Evolutionary conservation across 1,284 basidiomycete genomes (phyloP), one percentile per base, ranked within the genome.

Genomic region (Neonothopanus nambi): DNA sequence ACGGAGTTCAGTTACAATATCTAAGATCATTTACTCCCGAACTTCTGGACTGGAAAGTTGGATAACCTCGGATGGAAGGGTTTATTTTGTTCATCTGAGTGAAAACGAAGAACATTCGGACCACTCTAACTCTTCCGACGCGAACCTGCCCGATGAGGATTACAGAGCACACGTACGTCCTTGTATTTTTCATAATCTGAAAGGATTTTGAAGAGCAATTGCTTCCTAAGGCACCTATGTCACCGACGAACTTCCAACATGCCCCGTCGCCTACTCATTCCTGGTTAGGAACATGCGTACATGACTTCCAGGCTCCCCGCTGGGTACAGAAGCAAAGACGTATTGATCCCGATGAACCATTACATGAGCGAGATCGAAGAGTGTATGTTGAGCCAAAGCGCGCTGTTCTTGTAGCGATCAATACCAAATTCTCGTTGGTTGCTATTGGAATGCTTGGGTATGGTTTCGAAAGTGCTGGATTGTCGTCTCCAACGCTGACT

Each of bases 401-500:
- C 35, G 87, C 86, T 2, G 77, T 82, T 41, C 70, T 73, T 5
- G 74, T 91, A 15, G 83, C 88, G 1, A 76, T 95, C 59, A 98
- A 98, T 64, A 77, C 79, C 17, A 87, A 85, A 60, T 94, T 98
- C 64, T 95, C 93, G 26, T 68, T 96, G 46, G 77, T 94, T 41
- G 92, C 93, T 1, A 76, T 95, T 18, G 95, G 95, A 2, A 89
- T 87, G 12, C 73, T 78, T 20, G 80, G 85, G 87, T 91, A 54
- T 58, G 78, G 68, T 53, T 38, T 43, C 57, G 36, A 21, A 11
- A 49, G 45, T 48, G 51, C 17, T 17, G n/a, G n/a, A n/a, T 30
- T 44, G 4, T 46, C 12, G 26, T 17, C 18, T 56, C 39, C 42
- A 23, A 20, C n/a, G 24, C 35, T 48, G 51, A 35, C 41, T 47